Evolutionary conservation across 2,329 filamentous ascomycete species (phyloP).

Genomic region (Penicillium sp.): DNA sequence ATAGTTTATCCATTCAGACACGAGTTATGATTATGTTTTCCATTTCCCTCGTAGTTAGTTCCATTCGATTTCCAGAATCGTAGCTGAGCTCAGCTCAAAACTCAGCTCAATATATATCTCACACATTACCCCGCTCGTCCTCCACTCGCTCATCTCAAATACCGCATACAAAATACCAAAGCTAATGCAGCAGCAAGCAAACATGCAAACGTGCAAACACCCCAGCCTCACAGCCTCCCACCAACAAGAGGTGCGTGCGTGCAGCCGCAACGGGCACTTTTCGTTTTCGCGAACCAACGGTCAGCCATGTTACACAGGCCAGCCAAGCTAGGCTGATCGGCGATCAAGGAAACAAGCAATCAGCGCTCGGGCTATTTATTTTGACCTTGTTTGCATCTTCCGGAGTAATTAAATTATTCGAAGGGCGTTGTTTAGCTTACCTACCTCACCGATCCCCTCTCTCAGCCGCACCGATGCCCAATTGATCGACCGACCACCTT

Average conservation of each 20-base stretch:
- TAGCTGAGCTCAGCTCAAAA: neutral
- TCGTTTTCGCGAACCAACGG: neutral
- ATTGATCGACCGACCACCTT: neutral
- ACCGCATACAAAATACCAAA: neutral
- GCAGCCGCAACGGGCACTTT: neutral
- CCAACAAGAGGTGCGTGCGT: neutral
- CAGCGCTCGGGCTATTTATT: neutral
- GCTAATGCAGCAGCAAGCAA: neutral
- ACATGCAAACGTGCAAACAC: neutral
- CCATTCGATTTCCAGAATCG: neutral
- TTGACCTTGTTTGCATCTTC: neutral
- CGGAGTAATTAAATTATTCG: neutral
- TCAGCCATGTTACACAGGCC: neutral
- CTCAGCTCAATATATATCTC: neutral
- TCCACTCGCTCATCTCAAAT: neutral
- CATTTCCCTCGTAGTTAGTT: neutral
- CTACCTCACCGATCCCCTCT: too few species aligned
- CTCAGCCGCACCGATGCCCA: conserved; percentile 1
- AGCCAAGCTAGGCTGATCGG: neutral
- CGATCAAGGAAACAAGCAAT: neutral
- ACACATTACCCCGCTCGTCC: neutral
- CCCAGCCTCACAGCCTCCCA: neutral
- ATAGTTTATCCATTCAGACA: neutral
- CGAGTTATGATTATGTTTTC: neutral
- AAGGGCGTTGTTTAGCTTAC: neutral